Evolutionary conservation across 805 yeast genomes (phyloP).

Genomic region (Cyberlindnera mrakii): DNA sequence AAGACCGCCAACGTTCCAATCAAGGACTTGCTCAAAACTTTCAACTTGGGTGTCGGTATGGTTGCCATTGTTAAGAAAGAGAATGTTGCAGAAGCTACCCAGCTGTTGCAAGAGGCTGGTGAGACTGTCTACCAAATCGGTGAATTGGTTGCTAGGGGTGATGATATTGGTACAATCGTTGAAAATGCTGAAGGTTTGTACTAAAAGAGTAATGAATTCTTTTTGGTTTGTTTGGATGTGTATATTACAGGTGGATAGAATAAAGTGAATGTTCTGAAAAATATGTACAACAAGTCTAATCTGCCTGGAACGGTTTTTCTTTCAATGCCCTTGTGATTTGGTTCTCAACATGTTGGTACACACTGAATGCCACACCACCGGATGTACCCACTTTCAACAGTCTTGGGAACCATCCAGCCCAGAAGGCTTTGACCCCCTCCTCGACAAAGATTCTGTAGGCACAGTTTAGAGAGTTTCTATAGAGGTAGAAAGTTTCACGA

Average conservation of each 20-base stretch:
- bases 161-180: conserved; percentile 47
- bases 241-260: not conserved
- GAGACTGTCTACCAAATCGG: conserved; percentile 76
- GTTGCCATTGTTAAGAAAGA: conserved; percentile 71
- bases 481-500: conserved; percentile 51
- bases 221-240: not conserved
- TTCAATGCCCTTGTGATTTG: conserved; percentile 31
- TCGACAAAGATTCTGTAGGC: conserved; percentile 41
- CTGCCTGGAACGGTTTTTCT: conserved; percentile 33
- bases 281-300: conserved; percentile 3
- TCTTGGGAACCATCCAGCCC: conserved; percentile 62
- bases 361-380: conserved; percentile 62
- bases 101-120: conserved; percentile 53
- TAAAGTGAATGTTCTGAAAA: not conserved
- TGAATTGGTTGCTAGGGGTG: conserved; percentile 41
- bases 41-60: conserved; percentile 97
- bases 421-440: conserved; percentile 41
- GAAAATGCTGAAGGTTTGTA: conserved; percentile 25
- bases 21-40: conserved; percentile 79
- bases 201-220: conserved; percentile 1
- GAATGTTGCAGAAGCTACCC: conserved; percentile 52
- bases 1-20: conserved; percentile 85
- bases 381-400: conserved; percentile 63
- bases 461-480: conserved; percentile 57
- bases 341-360: conserved; percentile 53